Evolutionary conservation across 2,329 filamentous ascomycete species (phyloP), one percentile per base, ranked within the genome.

Genomic region (Diaporthe nobilis): DNA sequence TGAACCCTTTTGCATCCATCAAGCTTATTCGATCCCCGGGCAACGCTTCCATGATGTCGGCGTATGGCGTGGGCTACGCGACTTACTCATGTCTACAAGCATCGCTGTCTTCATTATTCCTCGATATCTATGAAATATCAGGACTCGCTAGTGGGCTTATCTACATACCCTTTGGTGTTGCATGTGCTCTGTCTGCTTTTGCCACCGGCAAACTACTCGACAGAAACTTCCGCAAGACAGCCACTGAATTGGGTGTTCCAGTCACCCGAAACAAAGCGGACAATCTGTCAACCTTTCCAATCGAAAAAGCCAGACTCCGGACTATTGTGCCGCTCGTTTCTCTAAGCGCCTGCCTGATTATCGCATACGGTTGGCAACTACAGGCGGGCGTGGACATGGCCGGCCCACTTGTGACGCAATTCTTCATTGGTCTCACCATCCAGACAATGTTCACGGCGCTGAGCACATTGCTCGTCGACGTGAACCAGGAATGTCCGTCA

Each of bases 221-320:
- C 44, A 49, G 71, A 25, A 72, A 63, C 53, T 72, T 51, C 57
- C 55, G 71, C 4, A 53, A 63, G 25, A 72, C 71, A 17, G 55
- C 71, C 15, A 20, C 57, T 3, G 71, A 72, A 34, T 2, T 53
- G 13, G 42, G 57, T 12, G 22, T 72, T 4, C 17, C 71, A n/a
- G 22, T 63, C 42, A 44, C 44, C 13, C 44, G 34, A 1, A 63
- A 63, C 22, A 72, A 53, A 51, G 31, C 57, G 15, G 71, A 72
- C 47, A 31, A 44, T 10, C 31, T 72, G 2, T 51, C 71, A 13
- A 53, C n/a, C 2, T 72, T 72, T 9, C 57, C 57, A 6, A 53
- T 72, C 44, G 71, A 72, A 9, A 72, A 72, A 51, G 57, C 71
- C 8, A 72, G 71, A 28, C 57, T 72, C 31, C 71, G 71, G 31